Percentiles rank a stretch among this genome's conserved stretches.
phyloP scores from a whole-genome alignment of 83 land plant species.

The Picea abies region DNA sequence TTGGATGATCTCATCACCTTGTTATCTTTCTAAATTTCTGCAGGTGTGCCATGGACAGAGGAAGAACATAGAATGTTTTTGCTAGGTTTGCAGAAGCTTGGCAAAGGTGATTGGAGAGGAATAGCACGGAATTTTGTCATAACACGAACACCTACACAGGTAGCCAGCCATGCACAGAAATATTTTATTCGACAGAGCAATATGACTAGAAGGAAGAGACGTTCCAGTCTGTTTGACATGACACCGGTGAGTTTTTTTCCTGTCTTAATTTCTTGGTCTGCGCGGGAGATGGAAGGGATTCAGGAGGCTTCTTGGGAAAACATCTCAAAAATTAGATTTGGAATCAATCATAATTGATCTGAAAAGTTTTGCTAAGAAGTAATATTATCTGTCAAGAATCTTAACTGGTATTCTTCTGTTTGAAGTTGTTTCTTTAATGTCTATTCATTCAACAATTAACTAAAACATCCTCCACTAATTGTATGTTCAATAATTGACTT shows the following conservation, averaged over 20 bases:
- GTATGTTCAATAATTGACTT: not conserved
- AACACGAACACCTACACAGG: slow-evolving; percentile 74
- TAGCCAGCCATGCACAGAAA: slow-evolving; percentile 77
- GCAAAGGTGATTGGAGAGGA: slow-evolving; percentile 85
- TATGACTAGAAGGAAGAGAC: slow-evolving; percentile 57
- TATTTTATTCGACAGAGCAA: slow-evolving; percentile 72
- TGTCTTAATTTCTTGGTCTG: not conserved
- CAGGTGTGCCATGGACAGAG: slow-evolving; percentile 81
- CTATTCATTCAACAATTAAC: too few relatives aligned
- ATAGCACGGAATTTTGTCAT: slow-evolving; percentile 68
- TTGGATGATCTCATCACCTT: too few relatives aligned
- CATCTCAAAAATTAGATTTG: not conserved
- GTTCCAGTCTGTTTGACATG: slow-evolving; percentile 76
- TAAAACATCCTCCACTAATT: too few relatives aligned
- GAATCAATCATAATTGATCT: not conserved
- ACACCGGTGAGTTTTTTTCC: slow-evolving; percentile 19
- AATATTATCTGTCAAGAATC: not conserved
- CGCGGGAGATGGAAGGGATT: not conserved
- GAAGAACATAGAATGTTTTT: slow-evolving; percentile 81
- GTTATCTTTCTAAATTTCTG: too few relatives aligned
- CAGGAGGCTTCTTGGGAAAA: not conserved
- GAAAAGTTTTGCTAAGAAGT: not conserved
- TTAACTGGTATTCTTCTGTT: not conserved
- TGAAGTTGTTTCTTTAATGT: not conserved
- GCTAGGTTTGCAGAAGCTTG: slow-evolving; percentile 75